These are phyloP conservation scores for Penicillium egyptiacum DNA, from an alignment of 495 filamentous ascomycete species.

Conservation along the genomic window DNA sequence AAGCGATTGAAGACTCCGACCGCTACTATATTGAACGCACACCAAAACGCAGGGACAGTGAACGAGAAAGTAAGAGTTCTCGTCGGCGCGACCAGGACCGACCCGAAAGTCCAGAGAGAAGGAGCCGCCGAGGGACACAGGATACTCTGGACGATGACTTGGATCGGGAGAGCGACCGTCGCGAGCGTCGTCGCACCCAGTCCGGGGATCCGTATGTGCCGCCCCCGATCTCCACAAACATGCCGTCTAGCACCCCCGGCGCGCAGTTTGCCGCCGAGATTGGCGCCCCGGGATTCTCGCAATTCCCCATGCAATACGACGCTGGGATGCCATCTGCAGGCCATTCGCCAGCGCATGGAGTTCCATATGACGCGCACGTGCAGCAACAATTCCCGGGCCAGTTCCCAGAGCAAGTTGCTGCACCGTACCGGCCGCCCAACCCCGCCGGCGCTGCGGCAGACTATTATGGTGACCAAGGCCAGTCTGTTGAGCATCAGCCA, in stretches of 20 bases:
- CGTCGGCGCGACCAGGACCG: conserved; percentile 36
- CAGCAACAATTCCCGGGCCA: conserved; percentile 61
- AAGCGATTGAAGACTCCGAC: conserved; percentile 29
- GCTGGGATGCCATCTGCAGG: conserved; percentile 19
- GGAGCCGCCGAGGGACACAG: conserved; percentile 27
- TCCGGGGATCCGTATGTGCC: conserved; percentile 37
- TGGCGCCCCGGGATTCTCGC: conserved; percentile 43
- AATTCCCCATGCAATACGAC: conserved; percentile 47
- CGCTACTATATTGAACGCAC: conserved; percentile 33
- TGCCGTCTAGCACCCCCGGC: conserved; percentile 27
- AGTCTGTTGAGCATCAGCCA: conserved; percentile 61
- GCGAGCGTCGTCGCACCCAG: conserved; percentile 34
- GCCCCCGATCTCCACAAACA: conserved; percentile 27
- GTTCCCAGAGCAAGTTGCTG: conserved; percentile 43
- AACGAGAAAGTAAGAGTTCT: conserved; percentile 34
- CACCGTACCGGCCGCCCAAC: conserved; percentile 55
- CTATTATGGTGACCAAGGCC: conserved; percentile 65
- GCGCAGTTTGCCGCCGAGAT: conserved; percentile 37
- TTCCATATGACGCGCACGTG: conserved; percentile 51
- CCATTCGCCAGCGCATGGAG: conserved; percentile 21
- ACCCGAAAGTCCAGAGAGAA: conserved; percentile 34
- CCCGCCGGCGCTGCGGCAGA: conserved; percentile 61
- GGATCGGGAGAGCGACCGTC: conserved; percentile 33
- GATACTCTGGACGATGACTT: conserved; percentile 25
- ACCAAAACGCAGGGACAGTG: conserved; percentile 36